phyloP scores from a whole-genome alignment of 441 rosid species.

The Omphalea diandra region DNA sequence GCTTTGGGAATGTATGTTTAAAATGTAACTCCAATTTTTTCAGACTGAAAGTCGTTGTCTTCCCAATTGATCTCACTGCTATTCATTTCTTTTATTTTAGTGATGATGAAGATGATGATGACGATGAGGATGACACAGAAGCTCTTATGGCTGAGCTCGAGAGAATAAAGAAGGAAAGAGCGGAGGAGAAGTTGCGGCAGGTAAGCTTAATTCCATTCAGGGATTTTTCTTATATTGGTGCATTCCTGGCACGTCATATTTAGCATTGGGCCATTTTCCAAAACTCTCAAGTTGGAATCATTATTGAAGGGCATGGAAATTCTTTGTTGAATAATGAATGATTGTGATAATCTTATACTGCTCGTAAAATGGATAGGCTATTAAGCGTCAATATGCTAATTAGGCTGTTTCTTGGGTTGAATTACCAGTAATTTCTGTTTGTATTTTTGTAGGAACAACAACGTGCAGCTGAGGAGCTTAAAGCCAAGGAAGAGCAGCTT shows the following conservation, averaged over 20 bases:
- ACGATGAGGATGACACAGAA: slow-evolving; percentile 87
- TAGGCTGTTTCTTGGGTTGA: background rate
- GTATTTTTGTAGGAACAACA: slow-evolving; percentile 57
- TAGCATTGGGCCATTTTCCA: background rate
- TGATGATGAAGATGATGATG: slow-evolving; percentile 54
- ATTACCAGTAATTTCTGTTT: background rate
- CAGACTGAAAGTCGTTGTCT: background rate
- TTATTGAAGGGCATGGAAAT: background rate
- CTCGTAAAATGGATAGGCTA: background rate
- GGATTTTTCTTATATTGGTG: background rate
- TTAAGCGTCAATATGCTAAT: background rate
- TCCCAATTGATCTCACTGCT: background rate
- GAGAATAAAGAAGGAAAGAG: slow-evolving; percentile 92
- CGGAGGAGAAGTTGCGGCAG: slow-evolving; percentile 88
- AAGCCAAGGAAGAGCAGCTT: slow-evolving; percentile 89
- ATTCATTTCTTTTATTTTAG: slow-evolving; percentile 17
- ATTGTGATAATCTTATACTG: background rate
- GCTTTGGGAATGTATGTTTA: background rate
- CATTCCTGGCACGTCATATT: background rate
- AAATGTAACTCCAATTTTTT: background rate
- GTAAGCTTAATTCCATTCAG: slow-evolving; percentile 33
- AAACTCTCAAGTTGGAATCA: background rate
- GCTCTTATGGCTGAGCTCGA: slow-evolving; percentile 97
- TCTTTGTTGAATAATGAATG: background rate
- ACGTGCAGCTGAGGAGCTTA: slow-evolving; percentile 79